Conservation (phyloP, 345 rosid species). For the Gossypium thurberi region DNA sequence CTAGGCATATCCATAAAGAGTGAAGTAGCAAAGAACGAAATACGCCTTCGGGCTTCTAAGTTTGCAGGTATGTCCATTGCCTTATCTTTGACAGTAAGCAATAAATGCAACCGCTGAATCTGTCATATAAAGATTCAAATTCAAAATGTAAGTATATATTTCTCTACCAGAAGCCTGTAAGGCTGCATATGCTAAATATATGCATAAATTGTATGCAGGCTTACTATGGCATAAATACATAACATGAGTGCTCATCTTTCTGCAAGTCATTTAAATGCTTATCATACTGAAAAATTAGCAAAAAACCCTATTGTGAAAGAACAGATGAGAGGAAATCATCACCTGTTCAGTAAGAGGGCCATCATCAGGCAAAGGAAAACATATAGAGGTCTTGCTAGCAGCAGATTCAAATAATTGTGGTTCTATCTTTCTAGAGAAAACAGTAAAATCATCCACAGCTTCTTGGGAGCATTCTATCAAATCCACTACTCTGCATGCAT, state of each 20-base stretch:
- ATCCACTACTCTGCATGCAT: slow-evolving; percentile 46
- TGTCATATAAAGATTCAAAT: slow-evolving; percentile 35
- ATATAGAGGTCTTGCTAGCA: slow-evolving; percentile 41
- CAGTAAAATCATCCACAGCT: slow-evolving; percentile 28
- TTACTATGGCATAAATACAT: neutral
- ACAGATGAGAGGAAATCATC: neutral
- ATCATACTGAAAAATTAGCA: neutral
- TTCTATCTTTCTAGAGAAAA: slow-evolving; percentile 42
- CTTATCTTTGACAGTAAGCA: slow-evolving; percentile 74
- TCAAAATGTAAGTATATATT: slow-evolving; percentile 11
- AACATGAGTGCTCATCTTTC: neutral
- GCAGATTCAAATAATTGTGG: slow-evolving; percentile 67
- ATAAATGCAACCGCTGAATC: slow-evolving; percentile 68
- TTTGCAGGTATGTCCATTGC: slow-evolving; percentile 89
- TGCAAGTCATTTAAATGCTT: neutral
- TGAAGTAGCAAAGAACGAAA: slow-evolving; percentile 93
- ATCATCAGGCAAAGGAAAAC: slow-evolving; percentile 77
- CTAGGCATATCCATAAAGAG: slow-evolving; percentile 86
- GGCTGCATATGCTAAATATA: neutral
- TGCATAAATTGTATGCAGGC: neutral
- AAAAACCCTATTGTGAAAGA: neutral
- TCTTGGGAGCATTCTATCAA: slow-evolving; percentile 30
- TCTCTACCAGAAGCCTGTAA: neutral
- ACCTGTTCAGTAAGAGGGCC: slow-evolving; percentile 74
- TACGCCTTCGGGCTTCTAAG: slow-evolving; percentile 77